phyloP scores from a whole-genome alignment of 176 grass and related monocot species.

The Carex pumila region DNA sequence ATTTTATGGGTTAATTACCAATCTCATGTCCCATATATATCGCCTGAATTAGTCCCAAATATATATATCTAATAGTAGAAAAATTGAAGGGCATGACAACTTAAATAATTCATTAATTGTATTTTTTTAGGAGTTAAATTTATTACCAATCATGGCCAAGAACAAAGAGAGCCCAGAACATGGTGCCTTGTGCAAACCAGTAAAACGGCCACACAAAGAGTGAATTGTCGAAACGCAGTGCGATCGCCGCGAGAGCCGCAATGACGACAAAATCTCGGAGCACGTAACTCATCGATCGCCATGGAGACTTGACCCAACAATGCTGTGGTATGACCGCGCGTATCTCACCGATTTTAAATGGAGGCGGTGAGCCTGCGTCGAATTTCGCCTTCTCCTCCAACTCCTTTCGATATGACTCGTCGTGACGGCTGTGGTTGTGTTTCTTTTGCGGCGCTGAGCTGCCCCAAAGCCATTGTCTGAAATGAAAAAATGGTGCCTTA shows the following conservation, averaged over 20 bases:
- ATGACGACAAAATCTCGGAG: constrained; percentile 34
- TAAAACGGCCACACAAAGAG: constrained; percentile 41
- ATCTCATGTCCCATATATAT: too few relatives aligned
- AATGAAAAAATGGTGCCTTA: constrained; percentile 5
- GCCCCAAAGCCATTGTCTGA: not conserved
- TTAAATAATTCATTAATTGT: not conserved
- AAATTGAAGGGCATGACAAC: too few relatives aligned
- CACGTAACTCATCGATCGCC: constrained; percentile 60
- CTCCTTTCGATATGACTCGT: constrained; percentile 19
- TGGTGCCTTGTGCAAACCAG: constrained; percentile 47
- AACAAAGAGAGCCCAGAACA: constrained; percentile 57
- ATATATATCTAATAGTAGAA: not conserved
- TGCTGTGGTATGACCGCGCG: constrained; percentile 56
- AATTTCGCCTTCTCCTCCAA: constrained; percentile 23
- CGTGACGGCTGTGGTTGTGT: not conserved
- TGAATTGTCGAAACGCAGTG: constrained; percentile 19
- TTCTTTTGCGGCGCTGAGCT: not conserved
- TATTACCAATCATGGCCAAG: constrained; percentile 49
- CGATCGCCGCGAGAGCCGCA: constrained; percentile 19
- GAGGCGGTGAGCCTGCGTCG: constrained; percentile 51
- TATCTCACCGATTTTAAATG: constrained; percentile 81
- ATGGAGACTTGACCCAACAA: constrained; percentile 66
- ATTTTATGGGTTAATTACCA: too few relatives aligned
- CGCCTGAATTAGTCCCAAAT: too few relatives aligned
- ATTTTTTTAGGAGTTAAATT: not conserved